Base-by-base conservation (phyloP, 768 basidiomycete genomes). In the Leccinellum albellum region DNA sequence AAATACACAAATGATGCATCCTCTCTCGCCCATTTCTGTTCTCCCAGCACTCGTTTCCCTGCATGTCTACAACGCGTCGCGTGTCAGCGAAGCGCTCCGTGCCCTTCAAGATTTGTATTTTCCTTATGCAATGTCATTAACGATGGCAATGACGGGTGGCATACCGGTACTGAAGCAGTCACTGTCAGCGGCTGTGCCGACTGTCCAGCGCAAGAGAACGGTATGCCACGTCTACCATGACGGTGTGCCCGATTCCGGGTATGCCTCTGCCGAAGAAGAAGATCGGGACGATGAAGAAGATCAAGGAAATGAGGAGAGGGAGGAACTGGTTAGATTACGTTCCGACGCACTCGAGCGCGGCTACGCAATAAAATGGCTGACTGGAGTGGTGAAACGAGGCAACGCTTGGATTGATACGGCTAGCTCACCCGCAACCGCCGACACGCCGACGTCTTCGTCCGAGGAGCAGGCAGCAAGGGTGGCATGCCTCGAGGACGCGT, bases 321-420 rank as follows among this genome's bases (percentile, higher is more conserved):
- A 72, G 10, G 70, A 66, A 51, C 54, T 78, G 15, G 79, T 83
- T 46, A 56, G 78, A 50, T 73, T 89, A 50, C 80, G 84, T 45
- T 75, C 79, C 1, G 88, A 93, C 68, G 69, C 77, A 21, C 78
- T 88, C 61, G 88, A 93, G 70, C 82, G 84, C 49, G 75, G 77
- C 13, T 88, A 79, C 56, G 78, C 84, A n/a, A 79, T 91, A 55
- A 82, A 76, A 64, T 94, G 91, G 91, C 66, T 90, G 12, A 90
- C 85, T 10, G 83, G 83, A 17, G 79, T 93, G 60, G 77, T 89
- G 49, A 75, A 81, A 47, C 81, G 84, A 17, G 82, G 82, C 3
- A 84, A 83, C 56, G 53, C 61, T 3, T 90, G 87, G 85, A 58
- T 70, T 12, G 48, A 46, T 12, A 52, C 52, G 10, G 46, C 59